Conservation (phyloP, 352 stramenopile species). For the Phytophthora brassicae region DNA sequence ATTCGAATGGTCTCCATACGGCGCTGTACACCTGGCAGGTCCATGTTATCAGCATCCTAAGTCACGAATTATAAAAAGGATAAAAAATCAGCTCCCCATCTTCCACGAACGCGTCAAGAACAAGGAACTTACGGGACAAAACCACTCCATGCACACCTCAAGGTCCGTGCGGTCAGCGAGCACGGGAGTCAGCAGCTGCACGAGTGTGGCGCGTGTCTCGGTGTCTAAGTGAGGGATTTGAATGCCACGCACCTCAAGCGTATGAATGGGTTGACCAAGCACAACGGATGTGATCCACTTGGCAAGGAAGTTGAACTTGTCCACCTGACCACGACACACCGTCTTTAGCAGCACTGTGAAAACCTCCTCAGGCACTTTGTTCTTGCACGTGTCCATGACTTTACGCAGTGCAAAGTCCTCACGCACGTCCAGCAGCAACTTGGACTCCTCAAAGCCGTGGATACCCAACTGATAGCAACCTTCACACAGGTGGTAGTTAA, state of each 20-base stretch:
- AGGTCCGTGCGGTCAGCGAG: constrained; percentile 80
- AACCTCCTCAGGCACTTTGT: constrained; percentile 80
- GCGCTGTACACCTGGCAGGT: constrained; percentile 54
- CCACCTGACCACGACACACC: constrained; percentile 80
- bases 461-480: constrained; percentile 83
- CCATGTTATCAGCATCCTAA: constrained; percentile 68
- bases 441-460: constrained; percentile 83
- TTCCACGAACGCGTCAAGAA: constrained; percentile 15
- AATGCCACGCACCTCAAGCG: constrained; percentile 79
- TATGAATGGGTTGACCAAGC: constrained; percentile 60
- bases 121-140: constrained; percentile 55
- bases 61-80: too few relatives aligned
- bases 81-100: constrained; percentile 16
- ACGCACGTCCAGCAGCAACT: constrained; percentile 70
- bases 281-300: constrained; percentile 87
- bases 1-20: constrained; percentile 83
- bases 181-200: constrained; percentile 79
- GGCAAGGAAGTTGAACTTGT: constrained; percentile 89
- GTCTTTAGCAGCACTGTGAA: constrained; percentile 84
- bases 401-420: constrained; percentile 83
- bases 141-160: constrained; percentile 89
- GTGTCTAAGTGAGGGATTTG: constrained; percentile 79
- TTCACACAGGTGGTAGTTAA: constrained; percentile 84
- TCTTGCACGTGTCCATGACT: constrained; percentile 72
- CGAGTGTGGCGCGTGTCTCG: constrained; percentile 70